Evolutionary conservation across 768 basidiomycete genomes (phyloP), one percentile per base, ranked within the genome.

Genomic region (Russula sp.): DNA sequence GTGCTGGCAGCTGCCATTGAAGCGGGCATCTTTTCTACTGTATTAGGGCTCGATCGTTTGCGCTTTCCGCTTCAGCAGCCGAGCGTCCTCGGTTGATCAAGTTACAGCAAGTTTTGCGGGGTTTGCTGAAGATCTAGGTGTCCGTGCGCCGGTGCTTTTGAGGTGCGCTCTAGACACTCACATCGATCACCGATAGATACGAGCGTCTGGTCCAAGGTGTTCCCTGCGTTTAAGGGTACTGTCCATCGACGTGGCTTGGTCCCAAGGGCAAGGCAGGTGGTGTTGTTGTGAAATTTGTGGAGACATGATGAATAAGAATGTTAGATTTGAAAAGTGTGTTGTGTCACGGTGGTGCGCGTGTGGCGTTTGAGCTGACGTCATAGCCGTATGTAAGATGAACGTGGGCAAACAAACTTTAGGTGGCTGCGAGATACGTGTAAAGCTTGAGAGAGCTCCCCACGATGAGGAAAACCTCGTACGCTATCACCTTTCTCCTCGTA

Each of bases 71-170:
- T 46, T 56, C 28, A 54, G 51, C 48, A 30, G 50, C 50, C 40
- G 26, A 51, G 58, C 10, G 48, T 30, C 53, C 58, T 30, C n/a
- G 34, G 46, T 48, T 32, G 28, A 30, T 59, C 36, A 61, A 89
- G 88, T 44, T 91, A 30, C 28, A 30, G 28, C 28, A 93, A 89
- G 88, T 40, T 91, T 93, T 71, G 92, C 94, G 36, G 91, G 90
- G 9, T 79, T 94, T 10, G 90, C 84, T 57, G 91, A 94, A 73
- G 90, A 94, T 71, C 92, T 90, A 3, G 84, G 88, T 69, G 83
- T 92, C 77, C 93, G 92, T 55, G 86, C 88, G 20, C 91, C 90
- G 20, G 83, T 80, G 40, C 76, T 51, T 92, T 90, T 70, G 36
- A 4, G 77, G 86, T 88, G 72, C 64, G 82, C 73, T 13, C 36